These are phyloP conservation scores for Venturia pyrina DNA, from an alignment of 2,329 filamentous ascomycete species.

Conservation along the genomic window DNA sequence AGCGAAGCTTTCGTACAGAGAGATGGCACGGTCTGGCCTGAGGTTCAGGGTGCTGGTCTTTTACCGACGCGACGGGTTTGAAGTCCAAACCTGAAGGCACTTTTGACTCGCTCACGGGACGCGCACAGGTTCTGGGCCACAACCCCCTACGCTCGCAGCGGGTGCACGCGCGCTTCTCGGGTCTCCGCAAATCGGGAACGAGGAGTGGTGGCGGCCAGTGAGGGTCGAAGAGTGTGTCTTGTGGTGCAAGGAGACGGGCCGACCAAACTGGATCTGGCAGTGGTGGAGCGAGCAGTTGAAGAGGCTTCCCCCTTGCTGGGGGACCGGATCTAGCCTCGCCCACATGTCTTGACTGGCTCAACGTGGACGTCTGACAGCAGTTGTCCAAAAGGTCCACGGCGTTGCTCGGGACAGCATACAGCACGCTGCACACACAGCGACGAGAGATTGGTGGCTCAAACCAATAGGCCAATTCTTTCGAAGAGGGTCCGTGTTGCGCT, in stretches of 20 bases:
- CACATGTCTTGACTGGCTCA: background rate
- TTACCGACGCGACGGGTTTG: background rate
- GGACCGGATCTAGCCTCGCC: background rate
- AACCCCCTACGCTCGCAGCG: background rate
- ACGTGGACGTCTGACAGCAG: conserved; percentile 3
- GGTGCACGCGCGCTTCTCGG: conserved; percentile 2
- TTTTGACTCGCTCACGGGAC: background rate
- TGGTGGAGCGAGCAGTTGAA: background rate
- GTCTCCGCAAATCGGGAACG: conserved; percentile 6
- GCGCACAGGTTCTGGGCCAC: too few relatives aligned
- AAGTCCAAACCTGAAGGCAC: background rate
- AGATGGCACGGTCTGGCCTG: too few relatives aligned
- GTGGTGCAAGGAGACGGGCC: conserved; percentile 2
- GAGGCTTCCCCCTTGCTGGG: background rate
- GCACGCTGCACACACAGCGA: background rate
- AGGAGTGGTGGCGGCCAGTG: background rate
- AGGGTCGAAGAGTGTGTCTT: background rate
- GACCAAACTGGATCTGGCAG: background rate
- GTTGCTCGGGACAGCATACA: background rate
- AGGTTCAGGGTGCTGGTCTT: too few relatives aligned
- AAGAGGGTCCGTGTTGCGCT: background rate
- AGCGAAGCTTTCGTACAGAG: too few relatives aligned
- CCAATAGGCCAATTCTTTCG: background rate
- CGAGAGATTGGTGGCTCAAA: background rate
- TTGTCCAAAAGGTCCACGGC: background rate